Base-by-base conservation (phyloP, 2,329 filamentous ascomycete species). In the Cercospora sp. region DNA sequence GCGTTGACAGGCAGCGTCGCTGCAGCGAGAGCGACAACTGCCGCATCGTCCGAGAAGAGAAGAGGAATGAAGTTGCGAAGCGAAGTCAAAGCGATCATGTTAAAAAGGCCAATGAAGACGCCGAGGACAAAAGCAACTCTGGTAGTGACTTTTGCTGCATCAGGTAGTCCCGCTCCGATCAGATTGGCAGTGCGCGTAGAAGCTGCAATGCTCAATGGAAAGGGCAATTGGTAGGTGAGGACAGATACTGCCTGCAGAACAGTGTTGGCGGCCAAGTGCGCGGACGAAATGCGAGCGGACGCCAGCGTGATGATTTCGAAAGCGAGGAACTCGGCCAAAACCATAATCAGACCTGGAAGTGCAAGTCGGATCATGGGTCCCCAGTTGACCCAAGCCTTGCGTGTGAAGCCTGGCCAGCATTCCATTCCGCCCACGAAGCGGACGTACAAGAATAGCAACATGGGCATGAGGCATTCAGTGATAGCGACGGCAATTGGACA, bases 231-330 rank as follows among this genome's bases (percentile, higher is more conserved):
- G 82, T 93, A 98, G 0, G 91, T 92, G 26, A 97, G 88, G 9
- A 89, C 88, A 0, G 90, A 89, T 57, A 97, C 84, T 0, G 91
- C 95, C 24, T 90, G 87, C 2, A 98, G 83, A 13, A 97, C 89
- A 37, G 91, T 94, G 79, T 99, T 94, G 0, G 95, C 94, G 0
- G 94, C 94, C 1, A 98, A 86, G 69, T 90, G 88, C 18, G 89
- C 89, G 1, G 91, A 88, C 16, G 91, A 91, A 67, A 97, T 89
- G 74, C 91, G 92, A 62, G 90, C 92, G 0, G 92, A 88, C 8
- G 89, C 88, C n/a, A 97, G 84, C 0, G 93, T 97, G 70, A 97
- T 84, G 60, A 97, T 88, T 79, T 98, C 94, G 78, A 98, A 98
- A 16, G 77, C 76, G 10, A 97, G 86, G 81, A 92, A 97, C 79